Conservation (phyloP, 495 filamentous ascomycete genomes). For the Penicillium silybi region DNA sequence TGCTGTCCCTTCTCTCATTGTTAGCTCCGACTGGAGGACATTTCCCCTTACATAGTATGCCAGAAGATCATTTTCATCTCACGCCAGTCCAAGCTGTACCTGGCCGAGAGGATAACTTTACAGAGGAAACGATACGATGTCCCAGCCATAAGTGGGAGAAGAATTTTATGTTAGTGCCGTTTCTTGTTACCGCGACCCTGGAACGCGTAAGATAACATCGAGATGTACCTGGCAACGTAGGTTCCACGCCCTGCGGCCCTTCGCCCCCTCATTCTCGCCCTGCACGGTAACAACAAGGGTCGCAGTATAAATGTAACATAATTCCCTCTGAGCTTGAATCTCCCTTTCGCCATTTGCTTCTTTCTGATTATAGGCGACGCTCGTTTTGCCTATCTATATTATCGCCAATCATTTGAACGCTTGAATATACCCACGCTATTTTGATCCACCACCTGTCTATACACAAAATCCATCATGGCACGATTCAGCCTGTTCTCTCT, state of each 20-base stretch:
- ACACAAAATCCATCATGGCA: conserved; percentile 30
- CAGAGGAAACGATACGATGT: not conserved
- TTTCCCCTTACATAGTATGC: conserved; percentile 7
- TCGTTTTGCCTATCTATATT: conserved; percentile 5
- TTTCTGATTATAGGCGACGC: not conserved
- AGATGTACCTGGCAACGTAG: not conserved
- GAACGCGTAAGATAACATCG: not conserved
- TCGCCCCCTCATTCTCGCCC: conserved; percentile 3
- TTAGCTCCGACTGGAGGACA: not conserved
- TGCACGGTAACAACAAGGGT: conserved; percentile 11
- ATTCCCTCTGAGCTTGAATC: not conserved
- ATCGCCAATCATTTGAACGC: conserved; percentile 11
- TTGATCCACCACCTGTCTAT: conserved; percentile 9
- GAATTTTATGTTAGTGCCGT: not conserved
- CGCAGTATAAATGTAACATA: conserved; percentile 13
- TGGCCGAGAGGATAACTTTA: not conserved
- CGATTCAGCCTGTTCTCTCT: conserved; percentile 34
- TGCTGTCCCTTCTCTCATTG: not conserved
- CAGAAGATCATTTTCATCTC: not conserved
- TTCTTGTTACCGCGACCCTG: not conserved
- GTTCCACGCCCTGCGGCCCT: not conserved
- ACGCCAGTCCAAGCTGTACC: not conserved
- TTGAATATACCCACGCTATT: conserved; percentile 11
- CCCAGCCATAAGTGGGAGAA: not conserved
- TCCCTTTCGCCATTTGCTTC: not conserved